Evolutionary conservation across 768 basidiomycete species (phyloP), one percentile per base, ranked within the genome.

Genomic region (Hydnomerulius pinastri): DNA sequence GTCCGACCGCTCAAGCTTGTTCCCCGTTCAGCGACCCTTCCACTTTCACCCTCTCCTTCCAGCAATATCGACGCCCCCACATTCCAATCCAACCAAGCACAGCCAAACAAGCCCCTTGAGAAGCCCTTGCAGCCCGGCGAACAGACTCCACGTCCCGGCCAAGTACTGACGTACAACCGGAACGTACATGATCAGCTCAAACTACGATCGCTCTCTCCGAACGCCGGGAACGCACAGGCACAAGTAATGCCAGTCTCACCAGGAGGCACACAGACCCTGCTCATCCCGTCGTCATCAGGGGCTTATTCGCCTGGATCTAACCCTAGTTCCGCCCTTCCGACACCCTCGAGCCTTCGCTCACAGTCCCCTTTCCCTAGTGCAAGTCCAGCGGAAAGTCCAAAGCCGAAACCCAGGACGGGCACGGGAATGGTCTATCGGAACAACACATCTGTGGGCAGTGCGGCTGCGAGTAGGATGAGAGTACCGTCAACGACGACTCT

Each of bases 381-480:
- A 8, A 25, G 29, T 33, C 15, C 39, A 2, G 53, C 43, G 17
- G 66, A 62, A 28, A 24, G 58, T 42, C 56, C 61, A 4, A 68
- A 72, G 13, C 81, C 80, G 17, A 77, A 70, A 54, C 83, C 85
- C 9, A 67, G 85, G 24, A 86, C 79, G 9, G 85, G 85, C 6
- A 83, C 85, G 10, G 85, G 85, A n/a, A 87, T 87, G 85, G 67
- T 73, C 30, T 87, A 87, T 59, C 73, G 79, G 38, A 79, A 71
- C 30, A 66, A 62, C 27, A 27, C 66, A 42, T 50, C 50, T 28
- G 51, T 50, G 18, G 43, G 37, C 13, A 39, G 59, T 24, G 44
- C 40, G 11, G 41, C 73, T 65, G 66, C 73, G 63, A 61, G 58
- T 12, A 65, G 61, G 15, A 79, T 78, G 69, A 74, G 70, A 11